These are phyloP conservation scores for Areca catechu DNA, from an alignment of 176 grass and related monocot species.

Conservation along the genomic window DNA sequence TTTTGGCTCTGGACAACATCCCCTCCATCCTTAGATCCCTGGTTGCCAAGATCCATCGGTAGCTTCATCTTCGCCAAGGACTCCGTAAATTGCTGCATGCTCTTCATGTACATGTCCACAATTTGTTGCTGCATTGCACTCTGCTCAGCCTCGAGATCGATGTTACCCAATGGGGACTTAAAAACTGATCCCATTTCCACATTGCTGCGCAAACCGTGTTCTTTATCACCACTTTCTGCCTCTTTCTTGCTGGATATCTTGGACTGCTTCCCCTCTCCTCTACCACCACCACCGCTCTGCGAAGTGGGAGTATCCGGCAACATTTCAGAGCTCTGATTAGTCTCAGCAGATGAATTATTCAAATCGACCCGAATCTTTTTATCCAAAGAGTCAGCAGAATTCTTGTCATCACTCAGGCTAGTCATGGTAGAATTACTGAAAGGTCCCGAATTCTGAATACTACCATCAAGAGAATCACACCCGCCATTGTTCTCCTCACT, in stretches of 20 bases:
- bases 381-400: not conserved
- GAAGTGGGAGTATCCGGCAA: slow-evolving; percentile 56
- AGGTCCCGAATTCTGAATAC: slow-evolving; percentile 30
- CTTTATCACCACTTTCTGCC: not conserved
- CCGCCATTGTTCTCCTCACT: slow-evolving; percentile 2
- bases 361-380: slow-evolving; percentile 20
- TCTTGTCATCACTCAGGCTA: slow-evolving; percentile 35
- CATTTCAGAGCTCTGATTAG: slow-evolving; percentile 14
- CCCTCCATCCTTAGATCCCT: slow-evolving; percentile 5
- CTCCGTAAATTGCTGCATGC: slow-evolving; percentile 91
- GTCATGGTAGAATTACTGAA: slow-evolving; percentile 32
- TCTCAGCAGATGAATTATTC: slow-evolving; percentile 7
- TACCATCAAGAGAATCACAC: slow-evolving; percentile 23
- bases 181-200: slow-evolving; percentile 25
- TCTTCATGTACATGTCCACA: slow-evolving; percentile 89
- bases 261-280: slow-evolving; percentile 9
- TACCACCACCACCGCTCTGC: slow-evolving; percentile 1
- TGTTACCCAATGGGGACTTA: slow-evolving; percentile 38
- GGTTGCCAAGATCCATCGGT: slow-evolving; percentile 43
- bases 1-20: slow-evolving; percentile 16
- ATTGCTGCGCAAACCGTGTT: not conserved
- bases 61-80: slow-evolving; percentile 69
- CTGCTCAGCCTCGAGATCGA: slow-evolving; percentile 56
- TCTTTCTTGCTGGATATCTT: not conserved
- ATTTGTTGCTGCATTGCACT: slow-evolving; percentile 90